Percentiles rank a stretch among this genome's conserved stretches.
These are phyloP conservation scores for Phytophthora macrochlamydospora DNA, from an alignment of 352 stramenopile species.

Conservation along the genomic window DNA sequence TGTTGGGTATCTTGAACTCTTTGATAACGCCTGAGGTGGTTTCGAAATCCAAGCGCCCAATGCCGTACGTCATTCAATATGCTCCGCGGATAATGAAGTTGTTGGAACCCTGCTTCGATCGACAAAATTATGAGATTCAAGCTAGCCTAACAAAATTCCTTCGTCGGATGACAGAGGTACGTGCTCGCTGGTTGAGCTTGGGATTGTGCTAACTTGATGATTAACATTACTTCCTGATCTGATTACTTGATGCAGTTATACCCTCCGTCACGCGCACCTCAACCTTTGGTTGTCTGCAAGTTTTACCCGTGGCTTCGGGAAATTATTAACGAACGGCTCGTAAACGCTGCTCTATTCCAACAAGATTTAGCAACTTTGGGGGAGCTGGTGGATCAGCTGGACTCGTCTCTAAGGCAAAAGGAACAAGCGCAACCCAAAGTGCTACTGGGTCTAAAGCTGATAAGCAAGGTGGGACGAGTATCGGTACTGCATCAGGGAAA, in stretches of 20 bases:
- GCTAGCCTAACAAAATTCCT: constrained; percentile 71
- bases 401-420: constrained; percentile 41
- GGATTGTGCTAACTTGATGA: constrained; percentile 9
- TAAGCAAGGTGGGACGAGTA: constrained; percentile 23
- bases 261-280: constrained; percentile 65
- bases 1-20: constrained; percentile 89
- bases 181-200: not conserved
- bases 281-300: constrained; percentile 80
- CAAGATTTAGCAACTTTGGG: constrained; percentile 44
- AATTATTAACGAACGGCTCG: constrained; percentile 81
- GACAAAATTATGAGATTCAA: constrained; percentile 83
- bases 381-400: constrained; percentile 13
- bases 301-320: constrained; percentile 91
- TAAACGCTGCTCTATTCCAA: constrained; percentile 68
- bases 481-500: constrained; percentile 28
- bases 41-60: constrained; percentile 62
- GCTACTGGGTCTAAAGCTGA: constrained; percentile 27
- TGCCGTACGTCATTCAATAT: constrained; percentile 89
- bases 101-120: constrained; percentile 88
- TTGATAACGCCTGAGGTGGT: constrained; percentile 81
- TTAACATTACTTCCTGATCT: constrained; percentile 3
- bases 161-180: constrained; percentile 73
- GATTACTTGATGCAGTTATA: constrained; percentile 59
- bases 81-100: constrained; percentile 90
- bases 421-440: constrained; percentile 39